Base-by-base conservation (phyloP, 805 yeast genomes). In the Nakazawaea wickerhamii region DNA sequence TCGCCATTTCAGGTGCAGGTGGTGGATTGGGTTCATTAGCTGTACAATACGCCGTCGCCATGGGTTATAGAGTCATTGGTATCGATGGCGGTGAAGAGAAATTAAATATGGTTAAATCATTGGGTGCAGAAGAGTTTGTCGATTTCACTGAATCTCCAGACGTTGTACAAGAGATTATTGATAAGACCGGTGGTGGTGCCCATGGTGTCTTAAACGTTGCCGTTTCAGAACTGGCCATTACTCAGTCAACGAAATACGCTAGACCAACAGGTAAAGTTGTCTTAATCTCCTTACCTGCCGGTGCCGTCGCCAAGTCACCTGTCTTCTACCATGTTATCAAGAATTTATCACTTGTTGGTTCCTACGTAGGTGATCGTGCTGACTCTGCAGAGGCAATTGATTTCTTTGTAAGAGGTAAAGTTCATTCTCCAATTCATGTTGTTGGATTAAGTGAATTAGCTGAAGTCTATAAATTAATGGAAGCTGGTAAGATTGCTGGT, bases 401-500 rank as follows among this genome's bases (percentile, higher is more conserved):
- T 22, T 43, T 43, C 32, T 43, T 27, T 14, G 36, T 28, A 28
- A 37, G 45, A 20, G 45, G 45, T 15, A 43, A 43, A 25, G 45
- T 38, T 27, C 35, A 41, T 26, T 41, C 46, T 17, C 46, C 65
- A 54, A 79, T 84, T 68, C 76, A 77, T 69, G 60, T 88, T 62
- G 88, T 80, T 41, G 88, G 89, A 45, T 72, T 86, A 55, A 77
- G 88, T 46, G 79, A 79, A 57, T 71, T 85, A 55, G 78, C 84
- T 51, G 63, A 61, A 44, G 82, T 87, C 50, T 87, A 75, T 70
- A 72, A 78, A 52, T 71, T 77, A 63, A 88, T 88, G 95, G 83
- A 75, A 65, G 72, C 79, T 66, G 95, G 95, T 58, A 77, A 83
- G 71, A 81, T 88, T 58, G 76, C 81, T 55, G 96, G 96, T 57